A percentile compares a stretch with the other conserved stretches of the same genome.
These are phyloP conservation scores for Arthonia radiata DNA, from an alignment of 495 filamentous ascomycete genomes.

Conservation along the genomic window DNA sequence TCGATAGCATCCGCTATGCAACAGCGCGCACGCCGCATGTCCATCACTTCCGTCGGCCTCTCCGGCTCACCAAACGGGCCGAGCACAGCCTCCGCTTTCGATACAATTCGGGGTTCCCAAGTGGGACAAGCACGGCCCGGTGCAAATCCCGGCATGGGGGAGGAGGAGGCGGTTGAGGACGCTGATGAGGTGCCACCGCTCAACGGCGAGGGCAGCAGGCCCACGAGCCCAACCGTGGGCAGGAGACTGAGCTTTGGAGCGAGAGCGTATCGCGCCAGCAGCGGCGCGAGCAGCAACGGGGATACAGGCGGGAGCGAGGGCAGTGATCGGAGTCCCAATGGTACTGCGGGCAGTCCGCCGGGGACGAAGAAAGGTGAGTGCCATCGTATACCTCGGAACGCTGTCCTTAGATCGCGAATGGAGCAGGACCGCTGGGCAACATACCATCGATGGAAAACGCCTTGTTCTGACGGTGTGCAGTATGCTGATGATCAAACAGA, in stretches of 20 bases:
- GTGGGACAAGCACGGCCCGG: constrained; percentile 44
- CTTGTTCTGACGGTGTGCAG: too few species aligned
- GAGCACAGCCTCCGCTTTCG: constrained; percentile 26
- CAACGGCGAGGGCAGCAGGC: constrained; percentile 13
- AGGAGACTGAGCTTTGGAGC: constrained; percentile 82
- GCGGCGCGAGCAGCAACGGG: too few species aligned
- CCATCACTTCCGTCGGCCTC: constrained; percentile 63
- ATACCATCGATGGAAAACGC: too few species aligned
- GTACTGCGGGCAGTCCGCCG: too few species aligned
- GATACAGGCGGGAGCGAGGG: too few species aligned
- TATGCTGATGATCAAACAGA: constrained; percentile 54
- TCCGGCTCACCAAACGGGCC: constrained; percentile 48
- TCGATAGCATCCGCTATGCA: background rate
- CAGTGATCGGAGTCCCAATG: too few species aligned
- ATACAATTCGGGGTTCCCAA: constrained; percentile 27
- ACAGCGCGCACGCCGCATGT: constrained; percentile 37
- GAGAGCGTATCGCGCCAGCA: constrained; percentile 56
- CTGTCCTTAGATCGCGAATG: too few species aligned
- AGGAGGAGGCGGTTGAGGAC: constrained; percentile 76
- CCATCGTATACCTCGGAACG: too few species aligned
- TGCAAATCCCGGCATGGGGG: constrained; percentile 45
- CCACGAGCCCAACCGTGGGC: constrained; percentile 48
- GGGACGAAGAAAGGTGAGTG: too few species aligned
- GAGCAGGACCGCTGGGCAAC: too few species aligned
- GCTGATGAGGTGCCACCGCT: too few species aligned